Evolutionary conservation across 805 yeast species (phyloP), one percentile per base, ranked within the genome.

Genomic region (Teunomyces tritomae): DNA sequence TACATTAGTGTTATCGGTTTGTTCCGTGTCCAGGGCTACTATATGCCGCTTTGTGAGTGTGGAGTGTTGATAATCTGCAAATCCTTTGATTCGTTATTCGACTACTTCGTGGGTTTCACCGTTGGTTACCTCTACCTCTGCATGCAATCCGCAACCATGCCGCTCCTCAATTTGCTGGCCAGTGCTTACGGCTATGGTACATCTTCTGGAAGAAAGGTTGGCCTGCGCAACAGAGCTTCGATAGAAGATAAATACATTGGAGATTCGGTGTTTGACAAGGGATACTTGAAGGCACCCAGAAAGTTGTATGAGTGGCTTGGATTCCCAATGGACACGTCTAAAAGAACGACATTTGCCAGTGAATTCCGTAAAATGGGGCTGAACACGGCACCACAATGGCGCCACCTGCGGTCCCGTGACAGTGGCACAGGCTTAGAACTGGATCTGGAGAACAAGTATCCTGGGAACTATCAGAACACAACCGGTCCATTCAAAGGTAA

Each of bases 51-150:
- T 13, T 70, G 68, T 54, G 65, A 67, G 48, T 47, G 70, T 44
- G 59, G 61, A 5, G 47, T 66, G 45, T 64, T 64, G 43, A 51
- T 65, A 39, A 62, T 83, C 20, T 60, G 75, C 3, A 73, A 69
- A 35, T 82, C 83, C 3, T 67, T 64, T 35, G 58, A 65, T 2
- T 60, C 72, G 14, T 70, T 74, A 45, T 55, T 67, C 3, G 70
- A 76, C 49, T 67, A 78, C 0, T 50, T 76, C 4, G 59, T 78
- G 35, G 89, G 89, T 2, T 71, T 79, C 49, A 54, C 66, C 14
- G 79, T 80, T 3, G 87, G 82, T 0, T 84, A 84, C 57, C 49
- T 81, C 4, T 83, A 82, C 64, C 79, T 77, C 51, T 84, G 89
- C 58, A 59, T 82, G 39, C 87, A 83, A 56, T 82, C 87, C 0